These are phyloP conservation scores for Zanthoxylum bungeanum DNA, from an alignment of 345 rosid species.

Conservation along the genomic window DNA sequence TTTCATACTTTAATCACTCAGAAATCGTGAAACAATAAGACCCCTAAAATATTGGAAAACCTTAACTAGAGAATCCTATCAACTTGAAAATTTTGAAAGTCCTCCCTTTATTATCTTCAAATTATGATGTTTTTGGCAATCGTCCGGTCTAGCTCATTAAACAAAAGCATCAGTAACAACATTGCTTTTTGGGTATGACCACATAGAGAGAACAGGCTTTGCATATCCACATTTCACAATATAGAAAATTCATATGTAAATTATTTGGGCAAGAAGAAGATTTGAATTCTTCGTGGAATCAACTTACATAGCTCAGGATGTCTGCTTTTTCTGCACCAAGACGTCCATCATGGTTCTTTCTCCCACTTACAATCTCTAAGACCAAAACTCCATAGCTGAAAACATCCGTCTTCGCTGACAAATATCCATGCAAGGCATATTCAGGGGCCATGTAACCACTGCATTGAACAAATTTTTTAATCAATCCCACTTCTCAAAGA, in stretches of 20 bases:
- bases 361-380: constrained; percentile 82
- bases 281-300: not conserved
- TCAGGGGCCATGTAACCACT: constrained; percentile 98
- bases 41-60: too few relatives aligned
- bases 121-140: not conserved
- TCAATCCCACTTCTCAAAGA: not conserved
- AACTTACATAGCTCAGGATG: constrained; percentile 78
- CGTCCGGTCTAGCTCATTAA: not conserved
- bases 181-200: not conserved
- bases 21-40: too few relatives aligned
- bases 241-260: not conserved
- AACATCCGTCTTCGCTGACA: constrained; percentile 81
- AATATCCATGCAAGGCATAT: constrained; percentile 77
- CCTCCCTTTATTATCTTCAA: not conserved
- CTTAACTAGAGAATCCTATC: too few relatives aligned
- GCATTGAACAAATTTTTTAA: constrained; percentile 28
- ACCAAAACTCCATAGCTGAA: constrained; percentile 84
- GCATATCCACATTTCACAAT: not conserved
- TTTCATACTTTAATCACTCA: too few relatives aligned
- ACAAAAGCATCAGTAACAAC: not conserved
- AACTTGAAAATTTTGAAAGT: not conserved
- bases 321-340: constrained; percentile 55
- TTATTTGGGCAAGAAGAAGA: not conserved
- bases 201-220: too few relatives aligned
- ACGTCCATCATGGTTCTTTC: constrained; percentile 57